A percentile compares a stretch with the other conserved stretches of the same genome.
Conservation (phyloP, 176 grass and related monocot species). For the Oryza officinalis region DNA sequence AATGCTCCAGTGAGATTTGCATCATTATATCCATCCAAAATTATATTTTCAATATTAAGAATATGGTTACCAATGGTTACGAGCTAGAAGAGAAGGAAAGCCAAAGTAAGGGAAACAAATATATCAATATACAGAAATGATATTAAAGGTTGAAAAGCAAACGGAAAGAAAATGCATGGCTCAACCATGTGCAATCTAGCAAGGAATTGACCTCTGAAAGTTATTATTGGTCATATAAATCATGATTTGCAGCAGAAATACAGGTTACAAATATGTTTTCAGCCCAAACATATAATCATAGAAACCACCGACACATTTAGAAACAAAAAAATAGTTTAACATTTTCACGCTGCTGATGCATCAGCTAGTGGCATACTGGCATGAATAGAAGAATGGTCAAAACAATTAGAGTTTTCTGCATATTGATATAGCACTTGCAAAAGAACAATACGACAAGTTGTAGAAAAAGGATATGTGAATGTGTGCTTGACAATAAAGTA, state of each 20-base stretch:
- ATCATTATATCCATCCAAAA: neutral
- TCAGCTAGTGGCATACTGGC: neutral
- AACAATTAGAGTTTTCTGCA: neutral
- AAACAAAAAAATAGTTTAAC: neutral
- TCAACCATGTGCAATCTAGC: neutral
- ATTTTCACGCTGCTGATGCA: neutral
- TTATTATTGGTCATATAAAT: too few relatives aligned
- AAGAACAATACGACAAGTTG: neutral
- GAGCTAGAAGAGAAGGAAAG: neutral
- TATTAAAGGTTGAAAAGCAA: neutral
- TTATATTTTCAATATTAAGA: neutral
- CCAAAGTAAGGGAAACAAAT: neutral
- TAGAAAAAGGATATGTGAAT: neutral
- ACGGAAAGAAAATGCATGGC: neutral
- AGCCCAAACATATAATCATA: neutral
- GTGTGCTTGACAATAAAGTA: neutral
- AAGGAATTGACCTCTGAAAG: too few relatives aligned
- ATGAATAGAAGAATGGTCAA: neutral
- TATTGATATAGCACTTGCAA: neutral
- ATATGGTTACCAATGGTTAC: neutral
- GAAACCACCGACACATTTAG: neutral
- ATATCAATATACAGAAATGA: neutral
- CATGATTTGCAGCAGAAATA: conserved; percentile 15
- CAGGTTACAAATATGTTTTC: neutral
- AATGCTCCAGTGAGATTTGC: neutral